Evolutionary conservation across 2,329 filamentous ascomycete genomes (phyloP).

Genomic region (Verticillium tricorpus): DNA sequence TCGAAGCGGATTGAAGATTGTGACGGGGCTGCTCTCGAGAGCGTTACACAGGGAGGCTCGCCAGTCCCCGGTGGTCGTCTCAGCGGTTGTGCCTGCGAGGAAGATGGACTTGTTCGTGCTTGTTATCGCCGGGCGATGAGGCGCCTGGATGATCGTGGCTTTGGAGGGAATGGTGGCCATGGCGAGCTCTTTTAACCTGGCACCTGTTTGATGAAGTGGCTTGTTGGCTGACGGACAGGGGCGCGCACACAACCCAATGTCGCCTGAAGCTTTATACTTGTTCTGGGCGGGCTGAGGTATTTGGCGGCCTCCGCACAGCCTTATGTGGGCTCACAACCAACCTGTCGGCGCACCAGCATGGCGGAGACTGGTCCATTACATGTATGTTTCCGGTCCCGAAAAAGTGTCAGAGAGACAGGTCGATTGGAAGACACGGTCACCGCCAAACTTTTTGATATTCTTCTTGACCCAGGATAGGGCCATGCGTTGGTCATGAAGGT

Average conservation of each 20-base stretch:
- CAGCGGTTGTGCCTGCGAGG: slow-evolving; percentile 53
- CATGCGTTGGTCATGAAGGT: slow-evolving; percentile 47
- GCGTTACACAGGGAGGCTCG: slow-evolving; percentile 36
- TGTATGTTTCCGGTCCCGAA: too few relatives aligned
- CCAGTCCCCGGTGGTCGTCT: slow-evolving; percentile 40
- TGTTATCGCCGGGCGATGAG: background rate
- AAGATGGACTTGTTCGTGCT: slow-evolving; percentile 39
- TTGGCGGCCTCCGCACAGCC: background rate
- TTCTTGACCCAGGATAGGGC: slow-evolving; percentile 47
- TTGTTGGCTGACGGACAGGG: too few relatives aligned
- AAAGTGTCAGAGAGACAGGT: too few relatives aligned
- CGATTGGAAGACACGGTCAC: slow-evolving; percentile 24
- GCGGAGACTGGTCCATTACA: background rate
- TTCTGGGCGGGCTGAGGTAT: background rate
- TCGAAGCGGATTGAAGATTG: slow-evolving; percentile 53
- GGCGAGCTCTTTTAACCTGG: background rate
- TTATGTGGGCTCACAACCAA: background rate
- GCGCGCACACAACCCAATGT: too few relatives aligned
- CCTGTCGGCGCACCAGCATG: background rate
- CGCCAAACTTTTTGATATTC: slow-evolving; percentile 47
- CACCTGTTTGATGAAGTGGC: background rate
- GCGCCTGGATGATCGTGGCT: background rate
- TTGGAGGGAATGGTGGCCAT: background rate
- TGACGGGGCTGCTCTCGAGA: slow-evolving; percentile 42
- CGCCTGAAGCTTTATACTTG: background rate